phyloP scores from a whole-genome alignment of 2,329 filamentous ascomycete species.

The Didymella pomorum region DNA sequence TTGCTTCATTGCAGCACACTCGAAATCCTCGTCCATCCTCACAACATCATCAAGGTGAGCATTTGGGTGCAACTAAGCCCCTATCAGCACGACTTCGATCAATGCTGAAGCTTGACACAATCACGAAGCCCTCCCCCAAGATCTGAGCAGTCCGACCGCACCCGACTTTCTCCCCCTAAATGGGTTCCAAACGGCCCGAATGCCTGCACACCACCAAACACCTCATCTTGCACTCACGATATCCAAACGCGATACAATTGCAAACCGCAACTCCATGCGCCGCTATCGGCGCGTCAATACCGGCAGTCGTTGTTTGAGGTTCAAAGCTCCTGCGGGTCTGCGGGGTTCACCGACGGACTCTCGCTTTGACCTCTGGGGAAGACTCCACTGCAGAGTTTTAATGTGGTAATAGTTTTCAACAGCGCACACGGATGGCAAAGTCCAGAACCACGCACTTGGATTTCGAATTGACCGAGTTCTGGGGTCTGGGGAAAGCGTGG shows the following conservation, averaged over 20 bases:
- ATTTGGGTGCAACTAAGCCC: background rate
- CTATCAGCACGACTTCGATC: background rate
- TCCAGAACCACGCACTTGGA: constrained; percentile 9
- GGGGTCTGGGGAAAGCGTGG: constrained; percentile 16
- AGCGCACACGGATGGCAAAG: background rate
- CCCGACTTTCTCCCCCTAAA: background rate
- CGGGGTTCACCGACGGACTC: constrained; percentile 6
- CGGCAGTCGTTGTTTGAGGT: background rate
- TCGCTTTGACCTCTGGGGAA: constrained; percentile 17
- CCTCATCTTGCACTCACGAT: background rate
- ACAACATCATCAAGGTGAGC: background rate
- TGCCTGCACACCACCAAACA: constrained; percentile 3
- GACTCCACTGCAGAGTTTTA: constrained; percentile 20
- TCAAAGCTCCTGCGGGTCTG: constrained; percentile 11
- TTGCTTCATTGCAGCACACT: background rate
- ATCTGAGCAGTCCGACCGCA: background rate
- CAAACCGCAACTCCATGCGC: background rate
- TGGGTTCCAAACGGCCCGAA: constrained; percentile 1
- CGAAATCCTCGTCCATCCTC: background rate
- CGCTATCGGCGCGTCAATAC: constrained; percentile 7
- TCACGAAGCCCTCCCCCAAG: background rate
- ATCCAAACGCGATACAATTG: background rate
- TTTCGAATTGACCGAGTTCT: background rate
- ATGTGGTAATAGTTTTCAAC: constrained; percentile 25
- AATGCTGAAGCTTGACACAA: background rate